Base-by-base conservation (phyloP, 495 filamentous ascomycete genomes). In the Neurospora sp. region DNA sequence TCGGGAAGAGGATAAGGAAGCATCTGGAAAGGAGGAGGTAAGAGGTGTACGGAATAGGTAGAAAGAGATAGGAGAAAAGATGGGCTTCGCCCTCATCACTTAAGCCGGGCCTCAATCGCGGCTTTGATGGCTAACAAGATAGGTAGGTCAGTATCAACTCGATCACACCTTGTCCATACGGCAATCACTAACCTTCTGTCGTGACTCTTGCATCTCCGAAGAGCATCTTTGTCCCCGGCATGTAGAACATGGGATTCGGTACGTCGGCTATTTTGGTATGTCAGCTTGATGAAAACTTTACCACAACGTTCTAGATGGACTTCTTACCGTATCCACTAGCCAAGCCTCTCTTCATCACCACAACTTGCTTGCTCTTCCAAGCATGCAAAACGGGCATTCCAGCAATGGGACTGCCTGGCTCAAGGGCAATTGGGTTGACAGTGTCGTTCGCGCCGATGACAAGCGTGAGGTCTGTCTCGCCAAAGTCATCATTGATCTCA, bases 391-490 rank as follows among this genome's bases (percentile, higher is more conserved):
- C 92, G 7, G 92, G 92, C 92, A 95, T 95, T 4, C 92, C 92
- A 0, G 91, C 92, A 76, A 95, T 94, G 6, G 91, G 84, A 45
- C 90, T 92, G 71, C 91, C 91, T 1, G 90, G 88, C 78, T 95
- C 91, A 72, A 94, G 80, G 5, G 92, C 92, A 77, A 93, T 94
- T 0, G 92, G 92, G 74, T 95, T 95, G 10, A 95, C 92, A 0
- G 92, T 94, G 75, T 95, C 92, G 75, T 95, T 95, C 12, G 92
- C 92, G 5, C 92, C 92, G 75, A 95, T 95, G 10, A 95, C 92
- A 3, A 95, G 86, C 8, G 91, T 93, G n/a, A 95, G 86, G 75
- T 94, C 92, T 0, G 92, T 94, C 44, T 93, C 90, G 42, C 83
- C 76, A 81, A 95, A 95, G 79, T 94, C 92, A 69, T 95, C 92